Evolutionary conservation across 176 grass and related monocot species (phyloP).

Genomic region (Zea mays): DNA sequence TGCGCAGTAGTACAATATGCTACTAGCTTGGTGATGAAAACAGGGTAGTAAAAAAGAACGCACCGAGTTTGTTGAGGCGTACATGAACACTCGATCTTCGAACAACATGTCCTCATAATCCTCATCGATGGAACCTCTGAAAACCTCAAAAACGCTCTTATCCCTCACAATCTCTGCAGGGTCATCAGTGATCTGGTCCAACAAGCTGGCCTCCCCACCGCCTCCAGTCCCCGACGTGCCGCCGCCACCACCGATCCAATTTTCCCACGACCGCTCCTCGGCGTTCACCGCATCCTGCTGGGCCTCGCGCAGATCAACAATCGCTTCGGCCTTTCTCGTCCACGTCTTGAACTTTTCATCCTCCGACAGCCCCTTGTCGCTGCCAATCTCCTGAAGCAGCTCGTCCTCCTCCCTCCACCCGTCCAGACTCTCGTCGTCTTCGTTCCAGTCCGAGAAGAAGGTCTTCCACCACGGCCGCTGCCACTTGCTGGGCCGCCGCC

Average conservation of each 20-base stretch:
- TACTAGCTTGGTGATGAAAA: slow-evolving; percentile 10
- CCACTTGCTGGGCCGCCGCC: slow-evolving; percentile 37
- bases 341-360: slow-evolving; percentile 80
- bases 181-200: slow-evolving; percentile 51
- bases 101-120: slow-evolving; percentile 82
- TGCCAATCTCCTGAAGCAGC: slow-evolving; percentile 37
- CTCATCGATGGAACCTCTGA: slow-evolving; percentile 51
- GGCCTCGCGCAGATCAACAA: slow-evolving; percentile 75
- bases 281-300: slow-evolving; percentile 61
- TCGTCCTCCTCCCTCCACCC: slow-evolving; percentile 53
- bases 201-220: slow-evolving; percentile 30
- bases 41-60: slow-evolving; percentile 19
- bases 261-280: slow-evolving; percentile 68
- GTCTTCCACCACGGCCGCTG: slow-evolving; percentile 74
- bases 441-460: slow-evolving; percentile 59
- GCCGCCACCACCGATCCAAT: slow-evolving; percentile 62
- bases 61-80: slow-evolving; percentile 77
- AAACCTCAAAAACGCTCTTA: slow-evolving; percentile 54
- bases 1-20: not conserved
- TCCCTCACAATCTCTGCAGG: slow-evolving; percentile 63
- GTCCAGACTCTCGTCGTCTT: slow-evolving; percentile 55
- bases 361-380: slow-evolving; percentile 46
- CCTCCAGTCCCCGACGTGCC: slow-evolving; percentile 44
- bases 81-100: slow-evolving; percentile 81
- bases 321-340: slow-evolving; percentile 85